Conservation (phyloP, 148 eudicot genomes). For the Cornus florida region DNA sequence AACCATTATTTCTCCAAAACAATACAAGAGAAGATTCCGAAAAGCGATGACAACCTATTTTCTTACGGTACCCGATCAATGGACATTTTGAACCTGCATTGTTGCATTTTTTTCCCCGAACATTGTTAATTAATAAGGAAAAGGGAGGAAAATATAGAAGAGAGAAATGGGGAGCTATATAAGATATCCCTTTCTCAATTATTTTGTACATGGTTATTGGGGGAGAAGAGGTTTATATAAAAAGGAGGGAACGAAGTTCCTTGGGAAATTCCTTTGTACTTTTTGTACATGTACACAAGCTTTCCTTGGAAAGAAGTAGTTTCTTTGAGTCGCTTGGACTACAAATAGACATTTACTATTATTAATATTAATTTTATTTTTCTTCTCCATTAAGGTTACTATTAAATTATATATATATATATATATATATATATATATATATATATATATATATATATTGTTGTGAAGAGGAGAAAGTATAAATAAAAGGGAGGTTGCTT, state of each 20-base stretch:
- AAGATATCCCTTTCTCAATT: neutral
- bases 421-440: too few species aligned
- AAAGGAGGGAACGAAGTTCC: neutral
- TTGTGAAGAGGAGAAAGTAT: too few species aligned
- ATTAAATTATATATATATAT: too few species aligned
- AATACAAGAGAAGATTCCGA: slow-evolving; percentile 91
- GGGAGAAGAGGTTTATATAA: neutral
- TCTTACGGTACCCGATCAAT: slow-evolving; percentile 91
- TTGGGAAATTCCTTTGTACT: neutral
- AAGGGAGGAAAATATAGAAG: neutral
- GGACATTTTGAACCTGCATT: slow-evolving; percentile 51
- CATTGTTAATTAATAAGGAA: neutral
- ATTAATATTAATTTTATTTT: too few species aligned
- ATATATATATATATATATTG: too few species aligned
- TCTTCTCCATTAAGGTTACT: too few species aligned
- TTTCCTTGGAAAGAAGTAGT: too few species aligned
- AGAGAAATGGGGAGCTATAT: neutral
- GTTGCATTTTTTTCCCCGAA: neutral
- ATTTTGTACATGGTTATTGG: neutral
- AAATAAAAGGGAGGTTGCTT: too few species aligned
- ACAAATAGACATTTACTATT: too few species aligned
- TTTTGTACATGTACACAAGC: neutral
- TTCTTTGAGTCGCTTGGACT: neutral
- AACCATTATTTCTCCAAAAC: slow-evolving; percentile 85
- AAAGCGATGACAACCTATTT: slow-evolving; percentile 96